Conservation (phyloP, 331 rosid species). For the Acacia pycnantha region DNA sequence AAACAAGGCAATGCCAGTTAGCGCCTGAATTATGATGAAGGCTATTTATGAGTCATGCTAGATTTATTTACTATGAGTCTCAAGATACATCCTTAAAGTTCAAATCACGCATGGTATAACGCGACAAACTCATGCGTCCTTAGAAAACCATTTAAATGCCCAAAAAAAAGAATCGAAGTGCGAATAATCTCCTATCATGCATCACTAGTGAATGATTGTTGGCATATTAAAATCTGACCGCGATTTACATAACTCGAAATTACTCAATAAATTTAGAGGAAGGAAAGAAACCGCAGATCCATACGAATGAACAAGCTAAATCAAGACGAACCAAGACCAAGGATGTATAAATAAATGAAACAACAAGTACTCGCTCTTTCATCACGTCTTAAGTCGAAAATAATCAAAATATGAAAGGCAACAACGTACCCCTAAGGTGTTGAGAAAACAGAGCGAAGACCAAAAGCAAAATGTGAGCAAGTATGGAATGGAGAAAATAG, state of each 20-base stretch:
- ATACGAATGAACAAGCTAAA: background rate
- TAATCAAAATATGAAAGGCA: slow-evolving; percentile 15
- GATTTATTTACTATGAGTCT: background rate
- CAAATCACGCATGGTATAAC: slow-evolving; percentile 2
- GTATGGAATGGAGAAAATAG: background rate
- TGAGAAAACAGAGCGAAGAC: slow-evolving; percentile 17
- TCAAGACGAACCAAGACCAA: slow-evolving; percentile 11
- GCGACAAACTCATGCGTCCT: background rate
- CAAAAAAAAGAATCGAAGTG: background rate
- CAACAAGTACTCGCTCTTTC: background rate
- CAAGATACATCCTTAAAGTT: background rate
- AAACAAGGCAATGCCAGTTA: background rate
- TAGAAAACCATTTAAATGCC: slow-evolving; percentile 9
- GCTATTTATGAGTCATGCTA: background rate
- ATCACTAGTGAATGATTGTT: background rate
- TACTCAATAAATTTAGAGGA: background rate
- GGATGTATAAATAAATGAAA: background rate
- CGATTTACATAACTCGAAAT: background rate
- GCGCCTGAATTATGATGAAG: background rate
- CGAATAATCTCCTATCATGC: background rate
- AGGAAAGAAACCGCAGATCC: slow-evolving; percentile 33
- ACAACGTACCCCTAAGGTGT: slow-evolving; percentile 28
- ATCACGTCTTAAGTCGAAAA: slow-evolving; percentile 7
- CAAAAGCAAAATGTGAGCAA: slow-evolving; percentile 26
- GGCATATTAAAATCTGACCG: background rate